phyloP scores from a whole-genome alignment of 1,139 yeast genomes.

The Candida tetrigidarum region DNA sequence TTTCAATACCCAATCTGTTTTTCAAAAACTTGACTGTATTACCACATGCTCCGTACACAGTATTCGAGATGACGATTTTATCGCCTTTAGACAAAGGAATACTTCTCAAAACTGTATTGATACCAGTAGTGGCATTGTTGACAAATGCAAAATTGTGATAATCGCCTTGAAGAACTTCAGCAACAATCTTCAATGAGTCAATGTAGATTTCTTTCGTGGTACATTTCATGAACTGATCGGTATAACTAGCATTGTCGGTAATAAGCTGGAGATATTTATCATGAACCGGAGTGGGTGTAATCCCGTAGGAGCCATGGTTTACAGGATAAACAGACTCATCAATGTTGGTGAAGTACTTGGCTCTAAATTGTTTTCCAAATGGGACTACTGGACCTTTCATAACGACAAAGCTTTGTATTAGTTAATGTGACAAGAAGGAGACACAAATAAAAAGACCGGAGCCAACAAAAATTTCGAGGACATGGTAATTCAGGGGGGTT shows the following conservation, averaged over 20 bases:
- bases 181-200: constrained; percentile 36
- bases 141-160: constrained; percentile 51
- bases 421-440: not conserved
- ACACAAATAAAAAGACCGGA: not conserved
- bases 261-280: constrained; percentile 29
- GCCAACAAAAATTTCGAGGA: not conserved
- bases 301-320: constrained; percentile 62
- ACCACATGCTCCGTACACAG: constrained; percentile 62
- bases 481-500: too few species aligned
- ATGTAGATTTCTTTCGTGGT: constrained; percentile 28
- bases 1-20: constrained; percentile 45
- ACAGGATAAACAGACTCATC: constrained; percentile 42
- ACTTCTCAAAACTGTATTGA: constrained; percentile 61
- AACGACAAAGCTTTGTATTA: not conserved
- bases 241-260: constrained; percentile 34
- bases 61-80: constrained; percentile 50
- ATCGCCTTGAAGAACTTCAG: constrained; percentile 47
- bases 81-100: constrained; percentile 59
- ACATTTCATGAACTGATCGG: constrained; percentile 43
- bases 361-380: constrained; percentile 59
- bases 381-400: constrained; percentile 18
- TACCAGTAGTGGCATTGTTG: constrained; percentile 64
- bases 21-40: constrained; percentile 55
- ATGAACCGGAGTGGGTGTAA: constrained; percentile 45
- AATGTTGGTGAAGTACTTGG: constrained; percentile 46